Base-by-base conservation (phyloP, 345 rosid genomes). In the Moricandia moricandioides region DNA sequence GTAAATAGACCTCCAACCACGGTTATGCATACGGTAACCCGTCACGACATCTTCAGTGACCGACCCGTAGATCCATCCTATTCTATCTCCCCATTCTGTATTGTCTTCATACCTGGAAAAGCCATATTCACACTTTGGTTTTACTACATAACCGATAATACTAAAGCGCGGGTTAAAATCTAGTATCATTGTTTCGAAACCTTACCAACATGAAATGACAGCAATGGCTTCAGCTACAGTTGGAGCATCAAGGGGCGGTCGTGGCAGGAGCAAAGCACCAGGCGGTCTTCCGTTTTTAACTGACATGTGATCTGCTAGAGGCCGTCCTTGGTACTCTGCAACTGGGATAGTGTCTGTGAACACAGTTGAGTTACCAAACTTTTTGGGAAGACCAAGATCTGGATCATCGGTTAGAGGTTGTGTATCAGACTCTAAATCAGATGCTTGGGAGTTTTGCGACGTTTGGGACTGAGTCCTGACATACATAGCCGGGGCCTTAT, bases 201-300 rank as follows among this genome's bases (percentile, higher is more conserved):
- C 34, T 56, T 79, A 74, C 98, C 98, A 93, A 86, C 98, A 93
- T 57, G 98, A 91, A 61, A 93, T 88, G 79, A 91, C 98, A 26
- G 92, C 97, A 5, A 91, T 85, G 12, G 98, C 98, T 82, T 93
- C 98, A 5, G 98, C 98, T n/a, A 93, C 97, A 1, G 97, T 93
- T 1, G 89, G 97, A 3, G 98, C 97, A 74, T 93, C 96, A 1
- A 93, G 85, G 0, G 96, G 98, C 0, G 88, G 89, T 35, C 98
- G 98, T 2, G 96, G 91, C 7, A 56, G 11, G 35, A 91, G 87
- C 34, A 93, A 67, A 51, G 97, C 96, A 34, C 98, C 97, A 0
- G 98, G 98, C 16, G 98, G 97, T 51, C 98, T 82, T 0, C 97
- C 98, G n/a, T 93, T 89, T 87, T 88, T 88, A n/a, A 93, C 87